phyloP scores from a whole-genome alignment of 2,329 filamentous ascomycete species.

The Tolypocladium sp. region DNA sequence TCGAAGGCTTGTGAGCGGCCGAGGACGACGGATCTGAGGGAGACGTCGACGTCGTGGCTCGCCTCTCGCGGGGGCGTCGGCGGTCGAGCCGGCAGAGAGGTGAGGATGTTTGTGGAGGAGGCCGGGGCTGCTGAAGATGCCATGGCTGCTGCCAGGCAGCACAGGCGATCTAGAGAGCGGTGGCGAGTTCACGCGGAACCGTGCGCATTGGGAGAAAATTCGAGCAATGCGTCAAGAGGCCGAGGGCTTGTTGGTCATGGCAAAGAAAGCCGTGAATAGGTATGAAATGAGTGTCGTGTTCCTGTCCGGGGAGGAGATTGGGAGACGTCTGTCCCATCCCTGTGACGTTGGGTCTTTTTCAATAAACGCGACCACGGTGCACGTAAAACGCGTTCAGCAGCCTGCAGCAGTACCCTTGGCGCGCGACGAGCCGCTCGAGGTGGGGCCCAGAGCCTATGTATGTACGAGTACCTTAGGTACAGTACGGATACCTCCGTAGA shows the following conservation, averaged over 20 bases:
- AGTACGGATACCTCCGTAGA: too few relatives aligned
- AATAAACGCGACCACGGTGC: conserved; percentile 6
- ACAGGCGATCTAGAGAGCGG: conserved; percentile 28
- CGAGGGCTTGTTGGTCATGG: background rate
- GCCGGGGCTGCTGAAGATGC: conserved; percentile 29
- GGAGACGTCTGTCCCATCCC: background rate
- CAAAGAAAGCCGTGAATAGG: background rate
- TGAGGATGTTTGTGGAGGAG: conserved; percentile 29
- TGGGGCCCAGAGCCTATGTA: background rate
- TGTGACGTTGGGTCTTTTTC: background rate
- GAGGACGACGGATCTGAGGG: conserved; percentile 24
- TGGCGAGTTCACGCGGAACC: conserved; percentile 1
- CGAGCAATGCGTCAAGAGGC: background rate
- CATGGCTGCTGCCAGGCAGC: conserved; percentile 30
- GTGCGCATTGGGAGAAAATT: background rate
- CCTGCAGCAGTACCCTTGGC: background rate
- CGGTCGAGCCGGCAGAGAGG: conserved; percentile 47
- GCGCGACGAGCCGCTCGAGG: background rate
- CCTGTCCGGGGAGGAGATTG: background rate
- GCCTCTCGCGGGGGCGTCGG: conserved; percentile 59
- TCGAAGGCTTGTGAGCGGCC: conserved; percentile 28
- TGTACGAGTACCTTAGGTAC: too few relatives aligned
- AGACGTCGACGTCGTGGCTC: conserved; percentile 25
- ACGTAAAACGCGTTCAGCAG: conserved; percentile 4
- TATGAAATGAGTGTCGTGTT: background rate